These are phyloP conservation scores for Bipolaris bicolor DNA, from an alignment of 2,329 filamentous ascomycete species.

Conservation along the genomic window DNA sequence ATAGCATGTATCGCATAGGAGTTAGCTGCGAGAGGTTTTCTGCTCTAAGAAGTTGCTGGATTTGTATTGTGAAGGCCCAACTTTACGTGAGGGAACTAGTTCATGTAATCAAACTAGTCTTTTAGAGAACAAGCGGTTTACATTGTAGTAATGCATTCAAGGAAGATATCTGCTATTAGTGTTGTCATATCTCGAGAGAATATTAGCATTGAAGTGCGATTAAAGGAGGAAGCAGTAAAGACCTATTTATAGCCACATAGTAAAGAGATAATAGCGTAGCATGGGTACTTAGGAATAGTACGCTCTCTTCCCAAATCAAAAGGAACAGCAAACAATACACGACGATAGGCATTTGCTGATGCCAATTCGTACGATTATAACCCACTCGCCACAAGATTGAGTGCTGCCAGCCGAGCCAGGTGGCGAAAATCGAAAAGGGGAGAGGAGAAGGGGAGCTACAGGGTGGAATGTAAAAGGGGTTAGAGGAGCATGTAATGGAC, in stretches of 20 bases:
- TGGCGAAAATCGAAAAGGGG: not conserved
- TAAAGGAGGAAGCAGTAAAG: not conserved
- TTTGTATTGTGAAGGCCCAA: no score
- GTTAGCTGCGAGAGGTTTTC: no score
- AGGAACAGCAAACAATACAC: not conserved
- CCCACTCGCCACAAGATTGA: no score
- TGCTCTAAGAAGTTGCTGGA: no score
- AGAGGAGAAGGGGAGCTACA: not conserved
- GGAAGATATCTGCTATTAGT: no score
- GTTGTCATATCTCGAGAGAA: no score
- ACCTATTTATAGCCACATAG: not conserved
- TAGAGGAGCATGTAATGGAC: not conserved
- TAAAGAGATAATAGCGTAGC: not conserved
- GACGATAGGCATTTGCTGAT: not conserved
- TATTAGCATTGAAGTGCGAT: no score
- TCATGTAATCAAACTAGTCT: no score
- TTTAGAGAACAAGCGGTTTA: no score
- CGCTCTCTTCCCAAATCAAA: not conserved
- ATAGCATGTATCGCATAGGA: no score
- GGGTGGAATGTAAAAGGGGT: not conserved
- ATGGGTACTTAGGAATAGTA: not conserved
- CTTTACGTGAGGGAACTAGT: no score
- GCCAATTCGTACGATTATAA: not conserved
- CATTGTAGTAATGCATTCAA: no score
- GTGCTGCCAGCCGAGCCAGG: not conserved